Evolutionary conservation across 192 early-diverging fungal genomes (phyloP).

Genomic region (Backusella mclennaniae): DNA sequence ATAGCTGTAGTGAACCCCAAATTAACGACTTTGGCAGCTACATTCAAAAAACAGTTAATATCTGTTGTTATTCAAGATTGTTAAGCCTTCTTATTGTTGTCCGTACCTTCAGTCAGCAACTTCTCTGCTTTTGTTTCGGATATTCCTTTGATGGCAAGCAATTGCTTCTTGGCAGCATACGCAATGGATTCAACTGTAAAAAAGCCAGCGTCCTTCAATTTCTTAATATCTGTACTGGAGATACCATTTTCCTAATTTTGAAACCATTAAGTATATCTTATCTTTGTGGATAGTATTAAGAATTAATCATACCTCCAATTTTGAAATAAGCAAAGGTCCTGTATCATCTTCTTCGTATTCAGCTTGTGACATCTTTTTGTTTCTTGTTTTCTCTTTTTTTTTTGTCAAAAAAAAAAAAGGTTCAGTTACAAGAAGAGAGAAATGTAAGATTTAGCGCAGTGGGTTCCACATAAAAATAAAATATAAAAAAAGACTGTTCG

Average conservation of each 20-base stretch:
- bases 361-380: neutral
- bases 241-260: constrained; percentile 62
- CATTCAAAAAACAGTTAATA: neutral
- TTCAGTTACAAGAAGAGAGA: neutral
- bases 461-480: neutral
- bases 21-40: constrained; percentile 87
- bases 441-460: neutral
- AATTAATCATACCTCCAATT: neutral
- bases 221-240: constrained; percentile 71
- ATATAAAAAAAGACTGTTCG: neutral
- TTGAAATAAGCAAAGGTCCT: neutral
- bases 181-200: constrained; percentile 93
- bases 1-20: constrained; percentile 96
- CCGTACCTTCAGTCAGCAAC: constrained; percentile 78
- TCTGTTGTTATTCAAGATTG: neutral
- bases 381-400: neutral
- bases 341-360: neutral
- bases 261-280: neutral
- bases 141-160: constrained; percentile 90
- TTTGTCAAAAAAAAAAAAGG: neutral
- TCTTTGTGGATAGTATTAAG: neutral
- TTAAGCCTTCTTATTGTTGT: neutral
- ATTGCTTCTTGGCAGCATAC: constrained; percentile 85
- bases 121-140: constrained; percentile 97
- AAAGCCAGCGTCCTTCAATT: constrained; percentile 85